Conservation (phyloP, 2,329 filamentous ascomycete species). For the Exophiala lecanii-corni region DNA sequence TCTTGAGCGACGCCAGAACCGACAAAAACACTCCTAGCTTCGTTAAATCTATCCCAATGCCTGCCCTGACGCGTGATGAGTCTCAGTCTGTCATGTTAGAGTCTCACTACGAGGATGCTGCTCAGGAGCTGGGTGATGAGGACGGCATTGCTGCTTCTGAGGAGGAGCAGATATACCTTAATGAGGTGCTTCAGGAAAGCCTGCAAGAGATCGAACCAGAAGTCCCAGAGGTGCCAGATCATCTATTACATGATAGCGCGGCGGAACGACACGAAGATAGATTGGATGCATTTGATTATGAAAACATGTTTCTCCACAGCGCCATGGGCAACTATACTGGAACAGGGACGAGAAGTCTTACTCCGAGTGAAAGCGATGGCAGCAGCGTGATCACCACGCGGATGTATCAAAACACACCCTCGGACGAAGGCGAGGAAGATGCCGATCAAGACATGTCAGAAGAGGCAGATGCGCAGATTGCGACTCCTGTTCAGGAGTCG, state of each 20-base stretch:
- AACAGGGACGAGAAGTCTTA: slow-evolving; percentile 19
- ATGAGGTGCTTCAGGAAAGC: slow-evolving; percentile 40
- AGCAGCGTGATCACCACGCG: slow-evolving; percentile 24
- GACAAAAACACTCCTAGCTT: slow-evolving; percentile 25
- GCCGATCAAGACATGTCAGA: slow-evolving; percentile 25
- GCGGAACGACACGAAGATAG: slow-evolving; percentile 82
- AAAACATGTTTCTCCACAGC: slow-evolving; percentile 91
- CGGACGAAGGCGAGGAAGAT: slow-evolving; percentile 17
- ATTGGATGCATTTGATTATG: slow-evolving; percentile 92
- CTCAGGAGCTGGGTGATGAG: slow-evolving; percentile 37
- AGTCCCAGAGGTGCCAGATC: slow-evolving; percentile 31
- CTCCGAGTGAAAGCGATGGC: slow-evolving; percentile 22
- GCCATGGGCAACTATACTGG: slow-evolving; percentile 65
- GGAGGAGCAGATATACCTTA: slow-evolving; percentile 50
- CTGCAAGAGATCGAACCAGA: slow-evolving; percentile 33
- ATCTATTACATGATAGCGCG: slow-evolving; percentile 40
- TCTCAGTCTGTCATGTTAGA: slow-evolving; percentile 25
- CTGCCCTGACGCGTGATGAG: slow-evolving; percentile 14
- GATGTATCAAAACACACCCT: slow-evolving; percentile 20
- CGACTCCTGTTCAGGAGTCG: slow-evolving; percentile 24
- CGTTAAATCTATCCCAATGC: slow-evolving; percentile 23
- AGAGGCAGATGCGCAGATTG: not conserved
- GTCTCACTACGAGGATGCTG: slow-evolving; percentile 41
- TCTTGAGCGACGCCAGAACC: slow-evolving; percentile 22
- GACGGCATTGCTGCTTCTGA: slow-evolving; percentile 28